Evolutionary conservation across 768 basidiomycete species (phyloP).

Genomic region (Tricholoma bakamatsutake): DNA sequence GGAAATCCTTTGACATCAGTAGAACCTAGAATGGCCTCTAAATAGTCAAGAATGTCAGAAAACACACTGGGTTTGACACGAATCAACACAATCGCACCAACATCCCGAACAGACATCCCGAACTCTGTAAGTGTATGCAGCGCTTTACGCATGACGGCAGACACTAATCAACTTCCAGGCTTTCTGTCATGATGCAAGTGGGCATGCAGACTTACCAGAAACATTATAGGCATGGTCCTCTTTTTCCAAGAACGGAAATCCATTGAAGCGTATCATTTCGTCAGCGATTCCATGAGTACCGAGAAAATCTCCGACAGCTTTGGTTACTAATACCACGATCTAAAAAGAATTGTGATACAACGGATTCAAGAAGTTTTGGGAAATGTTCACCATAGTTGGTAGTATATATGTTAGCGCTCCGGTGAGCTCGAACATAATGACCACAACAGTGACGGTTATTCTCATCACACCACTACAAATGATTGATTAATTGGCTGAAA

Average conservation of each 20-base stretch:
- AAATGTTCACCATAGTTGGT: constrained; percentile 81
- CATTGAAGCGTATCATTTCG: constrained; percentile 95
- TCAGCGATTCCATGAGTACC: constrained; percentile 95
- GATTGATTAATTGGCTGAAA: neutral
- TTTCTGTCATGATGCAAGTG: constrained; percentile 1
- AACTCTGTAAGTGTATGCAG: constrained; percentile 65
- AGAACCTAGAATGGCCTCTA: constrained; percentile 66
- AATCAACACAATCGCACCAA: constrained; percentile 54
- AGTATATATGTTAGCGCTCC: constrained; percentile 96
- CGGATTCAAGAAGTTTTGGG: neutral
- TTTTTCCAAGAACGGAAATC: constrained; percentile 95
- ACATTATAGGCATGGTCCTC: constrained; percentile 91
- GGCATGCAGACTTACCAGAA: constrained; percentile 51
- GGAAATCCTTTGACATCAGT: constrained; percentile 90
- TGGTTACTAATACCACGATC: constrained; percentile 96
- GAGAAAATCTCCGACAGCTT: constrained; percentile 93
- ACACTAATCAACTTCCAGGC: constrained; percentile 43
- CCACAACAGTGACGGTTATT: constrained; percentile 96
- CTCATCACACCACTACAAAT: constrained; percentile 83
- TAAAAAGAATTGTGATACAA: constrained; percentile 25
- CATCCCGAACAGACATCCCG: constrained; percentile 70
- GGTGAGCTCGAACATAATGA: constrained; percentile 99
- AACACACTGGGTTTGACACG: neutral
- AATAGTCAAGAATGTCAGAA: constrained; percentile 5
- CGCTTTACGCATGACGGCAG: constrained; percentile 85